These are phyloP conservation scores for Diaporthe batatas DNA, from an alignment of 2,329 filamentous ascomycete genomes.

Conservation along the genomic window DNA sequence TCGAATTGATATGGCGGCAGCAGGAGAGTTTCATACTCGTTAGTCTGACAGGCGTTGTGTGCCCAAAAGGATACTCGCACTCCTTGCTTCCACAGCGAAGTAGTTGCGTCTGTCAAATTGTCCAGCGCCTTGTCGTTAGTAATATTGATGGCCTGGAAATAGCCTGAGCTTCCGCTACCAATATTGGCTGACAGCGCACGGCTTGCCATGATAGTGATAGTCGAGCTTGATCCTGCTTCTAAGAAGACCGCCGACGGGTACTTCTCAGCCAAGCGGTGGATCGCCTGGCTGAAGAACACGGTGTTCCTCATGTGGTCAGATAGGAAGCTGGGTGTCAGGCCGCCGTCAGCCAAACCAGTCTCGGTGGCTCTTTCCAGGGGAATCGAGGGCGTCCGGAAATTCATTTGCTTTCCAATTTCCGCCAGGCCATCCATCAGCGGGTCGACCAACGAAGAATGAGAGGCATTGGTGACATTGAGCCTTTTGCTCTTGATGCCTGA, in stretches of 20 bases:
- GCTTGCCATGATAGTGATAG: constrained; percentile 53
- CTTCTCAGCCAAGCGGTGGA: constrained; percentile 36
- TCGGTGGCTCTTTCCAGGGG: constrained; percentile 46
- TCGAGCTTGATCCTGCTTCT: constrained; percentile 58
- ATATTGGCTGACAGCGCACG: no score
- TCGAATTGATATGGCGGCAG: constrained; percentile 61
- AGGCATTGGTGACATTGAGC: constrained; percentile 61
- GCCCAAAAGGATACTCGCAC: constrained; percentile 54
- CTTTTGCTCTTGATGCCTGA: constrained; percentile 50
- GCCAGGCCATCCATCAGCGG: constrained; percentile 51
- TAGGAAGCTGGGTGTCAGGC: constrained; percentile 42
- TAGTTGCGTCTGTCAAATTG: constrained; percentile 46
- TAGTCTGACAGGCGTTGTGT: constrained; percentile 49
- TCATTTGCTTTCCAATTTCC: constrained; percentile 47
- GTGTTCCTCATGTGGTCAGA: constrained; percentile 57
- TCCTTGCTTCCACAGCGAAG: constrained; percentile 57
- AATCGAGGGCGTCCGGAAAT: constrained; percentile 51
- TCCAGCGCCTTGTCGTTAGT: constrained; percentile 43
- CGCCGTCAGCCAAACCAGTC: no score
- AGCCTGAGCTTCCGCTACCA: no score
- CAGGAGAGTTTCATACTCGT: constrained; percentile 45
- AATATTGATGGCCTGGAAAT: constrained; percentile 47
- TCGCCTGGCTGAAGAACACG: constrained; percentile 59
- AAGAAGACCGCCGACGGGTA: constrained; percentile 51
- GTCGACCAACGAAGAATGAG: constrained; percentile 60